A percentile compares a stretch with the other conserved stretches of the same genome.
These are phyloP conservation scores for Bertia moriformis DNA, from an alignment of 2,329 filamentous ascomycete species.

Conservation along the genomic window DNA sequence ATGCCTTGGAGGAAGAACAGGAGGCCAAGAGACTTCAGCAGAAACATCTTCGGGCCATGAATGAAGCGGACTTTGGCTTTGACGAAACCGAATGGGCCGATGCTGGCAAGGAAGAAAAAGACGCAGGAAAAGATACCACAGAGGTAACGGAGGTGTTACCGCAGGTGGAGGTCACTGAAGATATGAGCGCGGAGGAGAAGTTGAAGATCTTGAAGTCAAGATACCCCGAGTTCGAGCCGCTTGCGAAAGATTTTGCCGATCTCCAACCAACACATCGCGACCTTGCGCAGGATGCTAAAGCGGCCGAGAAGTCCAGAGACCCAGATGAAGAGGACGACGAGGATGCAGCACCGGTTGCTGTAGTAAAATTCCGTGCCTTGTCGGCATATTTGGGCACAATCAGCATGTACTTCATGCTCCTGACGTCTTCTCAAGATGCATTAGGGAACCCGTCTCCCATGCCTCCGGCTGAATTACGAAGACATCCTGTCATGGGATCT, in stretches of 20 bases:
- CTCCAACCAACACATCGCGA: slow-evolving; percentile 51
- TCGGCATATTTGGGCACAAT: slow-evolving; percentile 76
- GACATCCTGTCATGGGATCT: slow-evolving; percentile 82
- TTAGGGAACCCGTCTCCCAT: slow-evolving; percentile 41
- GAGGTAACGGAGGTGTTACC: slow-evolving; percentile 71
- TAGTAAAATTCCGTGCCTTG: slow-evolving; percentile 65
- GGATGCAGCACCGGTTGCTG: slow-evolving; percentile 24
- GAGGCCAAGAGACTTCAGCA: slow-evolving; percentile 80
- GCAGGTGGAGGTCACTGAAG: slow-evolving; percentile 65
- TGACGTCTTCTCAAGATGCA: slow-evolving; percentile 62
- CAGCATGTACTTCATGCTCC: slow-evolving; percentile 83
- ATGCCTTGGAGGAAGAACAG: slow-evolving; percentile 74
- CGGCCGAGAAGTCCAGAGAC: slow-evolving; percentile 22
- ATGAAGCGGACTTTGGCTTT: slow-evolving; percentile 82
- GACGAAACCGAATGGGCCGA: slow-evolving; percentile 77
- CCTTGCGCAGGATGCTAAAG: slow-evolving; percentile 41
- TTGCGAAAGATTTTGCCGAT: slow-evolving; percentile 66
- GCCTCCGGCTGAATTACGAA: slow-evolving; percentile 64
- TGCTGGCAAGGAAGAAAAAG: slow-evolving; percentile 28
- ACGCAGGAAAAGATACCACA: slow-evolving; percentile 27
- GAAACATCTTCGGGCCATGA: slow-evolving; percentile 80
- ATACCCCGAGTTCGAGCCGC: slow-evolving; percentile 83
- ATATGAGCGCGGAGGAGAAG: slow-evolving; percentile 63
- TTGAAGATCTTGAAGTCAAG: slow-evolving; percentile 61
- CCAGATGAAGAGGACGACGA: not conserved